A percentile compares a stretch with the other conserved stretches of the same genome.
These are phyloP conservation scores for Solanum peruvianum DNA, from an alignment of 257 asterid species.

Conservation along the genomic window DNA sequence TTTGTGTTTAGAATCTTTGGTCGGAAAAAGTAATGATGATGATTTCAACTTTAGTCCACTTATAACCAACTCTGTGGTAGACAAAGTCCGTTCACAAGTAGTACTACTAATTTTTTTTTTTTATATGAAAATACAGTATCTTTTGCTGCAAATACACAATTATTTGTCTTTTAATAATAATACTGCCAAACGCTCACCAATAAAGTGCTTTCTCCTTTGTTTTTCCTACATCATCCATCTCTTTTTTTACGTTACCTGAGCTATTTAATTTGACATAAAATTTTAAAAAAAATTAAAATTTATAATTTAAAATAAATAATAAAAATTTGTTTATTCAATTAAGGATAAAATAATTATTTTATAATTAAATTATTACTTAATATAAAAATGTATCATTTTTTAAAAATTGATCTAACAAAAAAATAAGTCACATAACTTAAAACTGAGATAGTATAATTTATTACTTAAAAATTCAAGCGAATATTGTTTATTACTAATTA, in stretches of 20 bases:
- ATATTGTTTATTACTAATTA: not conserved
- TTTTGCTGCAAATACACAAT: not conserved
- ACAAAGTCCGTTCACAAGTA: not conserved
- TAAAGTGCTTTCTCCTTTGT: not conserved
- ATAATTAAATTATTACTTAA: too few relatives aligned
- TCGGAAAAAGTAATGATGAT: not conserved
- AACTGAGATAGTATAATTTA: too few relatives aligned
- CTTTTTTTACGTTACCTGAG: not conserved
- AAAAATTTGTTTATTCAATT: too few relatives aligned
- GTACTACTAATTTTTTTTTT: not conserved
- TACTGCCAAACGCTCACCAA: not conserved
- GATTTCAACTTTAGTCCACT: not conserved
- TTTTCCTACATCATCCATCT: not conserved
- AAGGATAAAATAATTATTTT: too few relatives aligned
- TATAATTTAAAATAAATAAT: too few relatives aligned
- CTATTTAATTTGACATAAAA: too few relatives aligned
- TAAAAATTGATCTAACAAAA: too few relatives aligned
- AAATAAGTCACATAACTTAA: too few relatives aligned
- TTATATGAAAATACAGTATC: not conserved
- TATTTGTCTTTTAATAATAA: not conserved
- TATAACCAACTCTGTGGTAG: not conserved
- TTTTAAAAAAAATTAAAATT: too few relatives aligned
- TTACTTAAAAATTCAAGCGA: too few relatives aligned
- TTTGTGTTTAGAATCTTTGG: not conserved
- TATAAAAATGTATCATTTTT: too few relatives aligned